These are phyloP conservation scores for Trichophyton mentagrophytes DNA, from an alignment of 2,329 filamentous ascomycete genomes.

Conservation along the genomic window DNA sequence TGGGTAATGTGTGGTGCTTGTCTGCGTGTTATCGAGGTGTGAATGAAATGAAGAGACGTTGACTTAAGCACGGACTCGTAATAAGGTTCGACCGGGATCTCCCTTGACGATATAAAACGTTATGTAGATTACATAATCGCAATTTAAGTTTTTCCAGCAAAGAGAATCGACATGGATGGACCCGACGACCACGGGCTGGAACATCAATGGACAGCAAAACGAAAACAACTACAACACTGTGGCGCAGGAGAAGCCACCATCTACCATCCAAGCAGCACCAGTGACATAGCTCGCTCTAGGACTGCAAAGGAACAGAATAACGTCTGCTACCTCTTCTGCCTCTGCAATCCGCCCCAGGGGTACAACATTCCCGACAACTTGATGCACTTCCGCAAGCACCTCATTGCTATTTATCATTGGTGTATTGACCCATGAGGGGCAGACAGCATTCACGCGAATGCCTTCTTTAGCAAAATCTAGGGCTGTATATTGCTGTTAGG, in stretches of 20 bases:
- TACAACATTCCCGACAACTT: constrained; percentile 9
- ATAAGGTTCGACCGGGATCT: too few relatives aligned
- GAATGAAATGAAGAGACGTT: too few relatives aligned
- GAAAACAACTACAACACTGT: constrained; percentile 13
- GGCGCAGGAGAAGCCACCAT: constrained; percentile 8
- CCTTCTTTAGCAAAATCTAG: constrained; percentile 18
- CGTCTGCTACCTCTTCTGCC: constrained; percentile 22
- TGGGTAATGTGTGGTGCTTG: too few relatives aligned
- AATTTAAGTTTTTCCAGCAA: too few relatives aligned
- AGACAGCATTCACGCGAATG: constrained; percentile 24
- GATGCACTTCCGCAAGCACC: constrained; percentile 8
- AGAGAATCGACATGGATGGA: too few relatives aligned
- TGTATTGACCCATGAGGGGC: constrained; percentile 22
- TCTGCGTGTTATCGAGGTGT: too few relatives aligned
- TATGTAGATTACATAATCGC: too few relatives aligned
- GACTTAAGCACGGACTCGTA: too few relatives aligned
- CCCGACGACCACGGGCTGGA: too few relatives aligned
- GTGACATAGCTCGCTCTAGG: constrained; percentile 21
- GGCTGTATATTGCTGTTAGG: constrained; percentile 9
- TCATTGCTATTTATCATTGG: constrained; percentile 19
- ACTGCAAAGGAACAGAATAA: constrained; percentile 20
- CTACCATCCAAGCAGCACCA: constrained; percentile 16
- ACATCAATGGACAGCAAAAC: too few relatives aligned
- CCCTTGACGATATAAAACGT: too few relatives aligned
- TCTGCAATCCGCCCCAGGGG: constrained; percentile 17